These are phyloP conservation scores for Scutellaria minor DNA, from an alignment of 257 asterid species.

Conservation along the genomic window DNA sequence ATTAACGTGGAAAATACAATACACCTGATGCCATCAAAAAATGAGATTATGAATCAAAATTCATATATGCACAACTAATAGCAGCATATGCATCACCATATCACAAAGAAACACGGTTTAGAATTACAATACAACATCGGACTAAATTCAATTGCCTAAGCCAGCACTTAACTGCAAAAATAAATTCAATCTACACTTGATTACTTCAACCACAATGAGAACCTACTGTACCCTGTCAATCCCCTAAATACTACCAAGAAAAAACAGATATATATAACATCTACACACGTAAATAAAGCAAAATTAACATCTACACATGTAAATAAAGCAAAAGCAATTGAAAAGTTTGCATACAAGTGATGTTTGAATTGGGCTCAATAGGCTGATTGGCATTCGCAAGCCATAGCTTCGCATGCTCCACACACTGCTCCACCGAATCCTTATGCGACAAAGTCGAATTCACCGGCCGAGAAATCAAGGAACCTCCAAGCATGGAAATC, in stretches of 20 bases:
- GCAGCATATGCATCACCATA: neutral
- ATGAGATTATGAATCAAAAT: constrained; percentile 23
- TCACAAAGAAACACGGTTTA: constrained; percentile 1
- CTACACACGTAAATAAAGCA: neutral
- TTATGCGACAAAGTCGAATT: constrained; percentile 80
- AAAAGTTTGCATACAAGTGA: constrained; percentile 65
- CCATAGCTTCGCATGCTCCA: constrained; percentile 88
- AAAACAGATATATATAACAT: neutral
- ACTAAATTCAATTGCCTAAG: neutral
- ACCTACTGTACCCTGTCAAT: neutral
- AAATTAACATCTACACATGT: neutral
- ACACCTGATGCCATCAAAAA: neutral
- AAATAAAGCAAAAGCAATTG: constrained; percentile 1
- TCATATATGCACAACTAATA: neutral
- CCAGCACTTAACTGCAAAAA: neutral
- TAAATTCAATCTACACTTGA: neutral
- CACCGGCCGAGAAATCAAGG: constrained; percentile 74
- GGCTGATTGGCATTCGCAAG: constrained; percentile 65
- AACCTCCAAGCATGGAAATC: constrained; percentile 72
- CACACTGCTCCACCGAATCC: constrained; percentile 67
- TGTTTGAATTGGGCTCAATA: constrained; percentile 50
- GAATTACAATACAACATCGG: neutral
- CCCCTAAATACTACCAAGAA: neutral
- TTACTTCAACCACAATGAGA: neutral
- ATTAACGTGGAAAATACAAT: neutral